Evolutionary conservation across 192 early-diverging fungal species (phyloP).

Genomic region (Gryganskiella cystojenkinii): DNA sequence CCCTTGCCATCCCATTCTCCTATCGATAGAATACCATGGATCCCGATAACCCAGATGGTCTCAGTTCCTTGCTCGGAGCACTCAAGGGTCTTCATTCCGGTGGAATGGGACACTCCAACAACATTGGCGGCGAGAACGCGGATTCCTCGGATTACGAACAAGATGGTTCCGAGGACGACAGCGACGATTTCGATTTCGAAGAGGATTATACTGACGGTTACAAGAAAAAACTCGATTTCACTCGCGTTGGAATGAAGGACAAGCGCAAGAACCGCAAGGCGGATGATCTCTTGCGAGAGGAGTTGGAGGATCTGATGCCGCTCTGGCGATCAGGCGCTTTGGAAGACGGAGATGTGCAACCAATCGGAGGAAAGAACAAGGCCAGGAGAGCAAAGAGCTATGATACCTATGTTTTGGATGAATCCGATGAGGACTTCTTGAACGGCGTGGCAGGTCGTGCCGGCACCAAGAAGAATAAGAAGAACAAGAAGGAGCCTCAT

Average conservation of each 20-base stretch:
- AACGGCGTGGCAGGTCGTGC: conserved; percentile 5
- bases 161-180: conserved; percentile 10
- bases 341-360: conserved; percentile 34
- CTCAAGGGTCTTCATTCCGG: conserved; percentile 27
- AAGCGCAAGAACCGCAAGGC: conserved; percentile 37
- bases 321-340: conserved; percentile 39
- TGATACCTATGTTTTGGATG: conserved; percentile 26
- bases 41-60: conserved; percentile 7
- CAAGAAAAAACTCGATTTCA: conserved; percentile 35
- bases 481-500: conserved; percentile 40
- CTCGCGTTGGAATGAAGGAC: conserved; percentile 21
- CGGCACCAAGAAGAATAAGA: conserved; percentile 34
- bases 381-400: conserved; percentile 38
- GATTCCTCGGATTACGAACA: conserved; percentile 42
- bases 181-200: conserved; percentile 45
- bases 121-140: background rate
- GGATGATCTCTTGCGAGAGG: conserved; percentile 38
- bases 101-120: conserved; percentile 25
- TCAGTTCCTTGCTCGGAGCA: conserved; percentile 30
- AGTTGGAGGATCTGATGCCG: conserved; percentile 29
- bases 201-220: conserved; percentile 37
- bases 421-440: conserved; percentile 36
- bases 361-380: too few relatives aligned
- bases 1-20: background rate
- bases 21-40: conserved; percentile 27